These are phyloP conservation scores for Alisma plantagoaquatica DNA, from an alignment of 106 monocot genomes.

Conservation along the genomic window DNA sequence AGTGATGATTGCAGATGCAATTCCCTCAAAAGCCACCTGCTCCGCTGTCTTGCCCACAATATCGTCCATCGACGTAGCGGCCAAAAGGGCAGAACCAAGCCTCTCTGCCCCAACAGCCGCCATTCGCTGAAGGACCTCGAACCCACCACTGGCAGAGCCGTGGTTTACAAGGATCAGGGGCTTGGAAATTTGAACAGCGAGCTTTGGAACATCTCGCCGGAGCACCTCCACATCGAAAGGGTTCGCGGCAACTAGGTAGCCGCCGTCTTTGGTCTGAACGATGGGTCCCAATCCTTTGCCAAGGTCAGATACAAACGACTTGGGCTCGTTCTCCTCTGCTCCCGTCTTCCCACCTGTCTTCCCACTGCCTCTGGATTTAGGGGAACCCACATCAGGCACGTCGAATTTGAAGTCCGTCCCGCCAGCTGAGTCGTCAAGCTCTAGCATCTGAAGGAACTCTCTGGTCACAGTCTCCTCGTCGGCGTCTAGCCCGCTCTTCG, in stretches of 20 bases:
- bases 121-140: constrained; percentile 67
- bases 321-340: constrained; percentile 3
- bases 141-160: constrained; percentile 29
- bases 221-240: constrained; percentile 40
- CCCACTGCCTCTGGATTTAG: neutral
- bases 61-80: constrained; percentile 65
- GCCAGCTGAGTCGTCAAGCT: constrained; percentile 43
- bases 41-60: constrained; percentile 75
- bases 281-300: constrained; percentile 74
- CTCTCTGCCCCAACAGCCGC: constrained; percentile 42
- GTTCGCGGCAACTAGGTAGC: constrained; percentile 65
- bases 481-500: constrained; percentile 23
- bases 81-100: constrained; percentile 25
- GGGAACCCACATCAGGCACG: neutral
- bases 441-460: constrained; percentile 81
- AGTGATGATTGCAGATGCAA: constrained; percentile 64
- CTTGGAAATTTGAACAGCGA: constrained; percentile 82
- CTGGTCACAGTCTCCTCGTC: constrained; percentile 72
- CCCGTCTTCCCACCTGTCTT: too few species aligned
- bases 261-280: constrained; percentile 83
- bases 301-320: constrained; percentile 49
- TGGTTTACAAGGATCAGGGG: constrained; percentile 46
- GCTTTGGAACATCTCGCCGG: constrained; percentile 44
- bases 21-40: constrained; percentile 89
- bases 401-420: neutral